Evolutionary conservation across 352 stramenopile genomes (phyloP), one percentile per base, ranked within the genome.

Genomic region (Achlya hypogyna): DNA sequence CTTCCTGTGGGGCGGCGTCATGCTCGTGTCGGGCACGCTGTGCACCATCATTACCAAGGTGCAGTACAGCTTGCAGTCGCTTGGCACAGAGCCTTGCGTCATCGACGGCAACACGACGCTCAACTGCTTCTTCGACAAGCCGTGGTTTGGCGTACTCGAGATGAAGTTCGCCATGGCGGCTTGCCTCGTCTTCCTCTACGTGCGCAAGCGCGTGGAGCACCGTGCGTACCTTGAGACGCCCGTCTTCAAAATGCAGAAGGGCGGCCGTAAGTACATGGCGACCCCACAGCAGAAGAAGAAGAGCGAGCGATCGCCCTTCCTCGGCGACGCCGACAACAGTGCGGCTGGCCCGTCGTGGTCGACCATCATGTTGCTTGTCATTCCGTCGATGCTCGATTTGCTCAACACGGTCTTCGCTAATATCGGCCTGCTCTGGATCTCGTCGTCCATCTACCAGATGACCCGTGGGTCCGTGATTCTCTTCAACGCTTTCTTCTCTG

Each of bases 391-490:
- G 69, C 73, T 93, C 43, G 86, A 96, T 68, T 70, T 95, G 67
- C 75, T 89, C 65, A 84, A 91, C 75, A 96, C 88, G 22, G 84
- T 92, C 56, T 66, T 93, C 35, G 87, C 87, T 51, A 95, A 96
- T 65, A 80, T 95, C 63, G 88, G 86, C 1, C 63, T 96, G 58
- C 73, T 93, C 34, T 94, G 86, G 78, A 91, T 93, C 67, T 91
- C 86, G 64, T 91, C 88, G 51, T 95, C 85, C 0, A 83, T 95
- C 59, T 96, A 89, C 74, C 86, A 96, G 71, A 96, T 96, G 88
- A 82, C 88, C 35, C 82, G 88, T 53, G 87, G 87, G 53, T 93
- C 87, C 4, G 87, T 96, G 68, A 92, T 96, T 71, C 90, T 96
- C 69, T 96, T 96, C 71, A 95, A 84, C 31, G 88, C 83, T 34